Base-by-base conservation (phyloP, 2,329 filamentous ascomycete genomes). In the Calonectria crousiana region DNA sequence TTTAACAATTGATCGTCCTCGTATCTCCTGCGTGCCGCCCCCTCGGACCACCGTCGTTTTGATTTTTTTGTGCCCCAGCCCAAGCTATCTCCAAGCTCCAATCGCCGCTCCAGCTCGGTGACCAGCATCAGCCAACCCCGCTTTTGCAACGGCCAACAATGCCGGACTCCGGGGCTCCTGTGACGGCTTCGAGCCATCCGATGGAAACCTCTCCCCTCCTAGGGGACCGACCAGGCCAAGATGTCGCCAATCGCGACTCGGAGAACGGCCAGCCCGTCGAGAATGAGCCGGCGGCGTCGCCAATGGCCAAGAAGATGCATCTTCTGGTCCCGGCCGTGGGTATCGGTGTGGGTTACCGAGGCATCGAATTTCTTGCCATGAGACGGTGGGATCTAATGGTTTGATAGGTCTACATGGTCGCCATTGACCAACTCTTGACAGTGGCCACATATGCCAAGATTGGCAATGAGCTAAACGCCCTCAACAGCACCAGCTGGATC, bases 401-500 rank as follows among this genome's bases (percentile, higher is more conserved):
- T 9, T 1, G 20, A 62, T 80, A 94, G 92, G 86, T 95, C 51
- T 95, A 94, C 81, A 87, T 96, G 10, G 90, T 92, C 26, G 93
- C 94, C 5, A 89, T 93, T 66, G 94, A 96, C 81, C 93, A 95
- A 83, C 95, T 95, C 0, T 91, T 96, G 69, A 92, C 94, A 36
- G 91, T 96, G 64, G 92, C 92, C n/a, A 92, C 90, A n/a, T 95
- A 95, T 83, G 93, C 93, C 65, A 91, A 90, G 75, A 96, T 96
- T 78, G 94, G 94, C 14, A 94, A 90, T 71, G 94, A 96, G 76
- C 86, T 96, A 34, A 88, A 94, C 67, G 93, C 94, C 1, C 87
- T 96, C 67, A 95, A 93, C 81, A 91, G 90, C 77, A 95, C 93
- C 5, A 93, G 91, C 67, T 95, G 94, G 94, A 93, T 95, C 73